phyloP scores from a whole-genome alignment of 1,139 yeast species.

The Dujonia santamariae region DNA sequence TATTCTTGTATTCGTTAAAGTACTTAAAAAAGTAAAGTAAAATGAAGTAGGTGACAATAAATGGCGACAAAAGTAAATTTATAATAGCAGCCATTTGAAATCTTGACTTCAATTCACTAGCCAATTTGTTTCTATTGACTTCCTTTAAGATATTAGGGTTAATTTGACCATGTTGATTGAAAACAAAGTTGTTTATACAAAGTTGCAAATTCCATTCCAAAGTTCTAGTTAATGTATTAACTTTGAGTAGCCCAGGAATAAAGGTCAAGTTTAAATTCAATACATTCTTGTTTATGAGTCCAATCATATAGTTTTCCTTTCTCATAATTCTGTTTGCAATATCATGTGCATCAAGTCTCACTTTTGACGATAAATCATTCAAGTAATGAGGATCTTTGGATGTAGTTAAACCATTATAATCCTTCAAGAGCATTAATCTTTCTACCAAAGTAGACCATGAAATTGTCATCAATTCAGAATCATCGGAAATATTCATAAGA shows the following conservation, averaged over 20 bases:
- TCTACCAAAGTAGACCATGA: conserved; percentile 91
- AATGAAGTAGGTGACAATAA: conserved; percentile 78
- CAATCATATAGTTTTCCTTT: conserved; percentile 88
- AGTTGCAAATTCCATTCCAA: conserved; percentile 91
- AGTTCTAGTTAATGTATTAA: conserved; percentile 63
- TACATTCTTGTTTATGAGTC: conserved; percentile 76
- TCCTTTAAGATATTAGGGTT: conserved; percentile 71
- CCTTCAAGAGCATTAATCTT: conserved; percentile 68
- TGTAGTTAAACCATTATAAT: conserved; percentile 70
- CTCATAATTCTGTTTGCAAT: conserved; percentile 96
- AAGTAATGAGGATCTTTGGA: conserved; percentile 22
- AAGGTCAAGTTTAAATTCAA: conserved; percentile 58
- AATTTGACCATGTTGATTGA: conserved; percentile 83
- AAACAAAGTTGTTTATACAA: conserved; percentile 83
- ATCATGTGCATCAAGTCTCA: conserved; percentile 84
- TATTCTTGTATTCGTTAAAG: conserved; percentile 87
- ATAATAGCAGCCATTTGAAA: conserved; percentile 86
- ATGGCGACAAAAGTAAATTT: conserved; percentile 80
- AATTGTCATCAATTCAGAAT: conserved; percentile 80
- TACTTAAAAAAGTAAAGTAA: conserved; percentile 83
- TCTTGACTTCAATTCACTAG: conserved; percentile 70
- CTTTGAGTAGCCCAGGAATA: conserved; percentile 9
- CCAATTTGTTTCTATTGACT: conserved; percentile 61
- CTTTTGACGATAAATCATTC: conserved; percentile 65
- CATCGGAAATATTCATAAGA: conserved; percentile 67